A percentile compares a stretch with the other conserved stretches of the same genome.
Conservation (phyloP, 805 yeast genomes). For the Ogataea paraovalis region DNA sequence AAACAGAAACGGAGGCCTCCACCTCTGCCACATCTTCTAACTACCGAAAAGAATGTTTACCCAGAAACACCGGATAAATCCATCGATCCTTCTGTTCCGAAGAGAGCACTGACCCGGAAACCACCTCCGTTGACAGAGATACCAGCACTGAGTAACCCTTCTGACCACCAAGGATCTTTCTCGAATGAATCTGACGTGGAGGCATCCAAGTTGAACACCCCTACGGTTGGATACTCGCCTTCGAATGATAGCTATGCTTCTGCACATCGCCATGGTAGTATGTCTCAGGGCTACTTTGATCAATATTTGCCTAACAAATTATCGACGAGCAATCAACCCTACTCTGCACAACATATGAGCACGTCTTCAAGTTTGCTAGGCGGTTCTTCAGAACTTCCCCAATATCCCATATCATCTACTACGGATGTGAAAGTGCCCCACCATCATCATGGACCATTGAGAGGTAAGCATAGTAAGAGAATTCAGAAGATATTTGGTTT, state of each 20-base stretch:
- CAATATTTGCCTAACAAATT: neutral
- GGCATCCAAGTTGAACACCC: neutral
- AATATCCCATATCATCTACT: slow-evolving; percentile 17
- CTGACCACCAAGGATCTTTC: slow-evolving; percentile 3
- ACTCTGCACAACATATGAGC: neutral
- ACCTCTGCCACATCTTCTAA: slow-evolving; percentile 2
- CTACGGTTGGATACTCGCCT: neutral
- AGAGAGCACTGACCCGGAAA: slow-evolving; percentile 3
- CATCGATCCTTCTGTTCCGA: neutral
- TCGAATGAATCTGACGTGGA: slow-evolving; percentile 9
- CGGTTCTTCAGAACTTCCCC: slow-evolving; percentile 13
- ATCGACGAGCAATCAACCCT: neutral
- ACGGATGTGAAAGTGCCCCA: slow-evolving; percentile 14
- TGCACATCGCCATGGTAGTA: neutral
- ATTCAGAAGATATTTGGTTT: slow-evolving; percentile 22
- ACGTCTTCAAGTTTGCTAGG: neutral
- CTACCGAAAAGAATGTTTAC: neutral
- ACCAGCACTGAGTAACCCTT: slow-evolving; percentile 2
- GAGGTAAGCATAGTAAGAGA: slow-evolving; percentile 20
- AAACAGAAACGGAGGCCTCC: slow-evolving; percentile 17
- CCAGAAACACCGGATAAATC: neutral
- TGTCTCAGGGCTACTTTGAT: neutral
- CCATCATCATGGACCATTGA: slow-evolving; percentile 23
- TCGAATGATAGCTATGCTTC: neutral
- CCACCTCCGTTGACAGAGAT: slow-evolving; percentile 12